phyloP scores from a whole-genome alignment of 192 early-diverging fungal species.

The Funneliformis geosporum region DNA sequence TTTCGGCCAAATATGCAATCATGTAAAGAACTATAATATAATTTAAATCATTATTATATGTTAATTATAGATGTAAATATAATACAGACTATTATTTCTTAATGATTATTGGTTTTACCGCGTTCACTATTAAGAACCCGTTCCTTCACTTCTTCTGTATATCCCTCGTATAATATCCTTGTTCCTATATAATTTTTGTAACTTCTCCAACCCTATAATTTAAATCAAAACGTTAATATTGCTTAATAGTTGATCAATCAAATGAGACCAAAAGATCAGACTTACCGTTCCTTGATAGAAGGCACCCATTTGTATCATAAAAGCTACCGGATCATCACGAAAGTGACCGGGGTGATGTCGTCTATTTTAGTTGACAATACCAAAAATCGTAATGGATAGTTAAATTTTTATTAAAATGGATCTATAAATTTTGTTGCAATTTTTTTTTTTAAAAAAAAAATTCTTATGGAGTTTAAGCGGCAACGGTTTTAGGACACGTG shows the following conservation, averaged over 20 bases:
- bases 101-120: slow-evolving; percentile 46
- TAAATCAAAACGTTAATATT: neutral
- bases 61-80: neutral
- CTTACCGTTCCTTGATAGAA: slow-evolving; percentile 62
- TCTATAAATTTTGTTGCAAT: neutral
- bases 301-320: slow-evolving; percentile 59
- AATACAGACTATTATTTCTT: neutral
- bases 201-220: slow-evolving; percentile 72
- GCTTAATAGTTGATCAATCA: neutral
- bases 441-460: neutral
- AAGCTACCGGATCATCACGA: slow-evolving; percentile 70
- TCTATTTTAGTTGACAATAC: slow-evolving; percentile 31
- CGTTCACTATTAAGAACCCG: slow-evolving; percentile 54
- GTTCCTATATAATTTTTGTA: slow-evolving; percentile 77
- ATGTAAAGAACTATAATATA: slow-evolving; percentile 25
- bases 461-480: neutral
- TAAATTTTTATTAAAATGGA: neutral
- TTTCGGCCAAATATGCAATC: slow-evolving; percentile 44
- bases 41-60: neutral
- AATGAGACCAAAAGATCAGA: neutral
- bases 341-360: slow-evolving; percentile 56
- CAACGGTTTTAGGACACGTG: neutral
- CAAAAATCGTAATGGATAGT: neutral
- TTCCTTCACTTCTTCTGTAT: slow-evolving; percentile 62
- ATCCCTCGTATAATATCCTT: slow-evolving; percentile 68